A percentile compares a stretch with the other conserved stretches of the same genome.
These are phyloP conservation scores for Bruguiera gymnorhiza DNA, from an alignment of 345 rosid genomes.

Conservation along the genomic window DNA sequence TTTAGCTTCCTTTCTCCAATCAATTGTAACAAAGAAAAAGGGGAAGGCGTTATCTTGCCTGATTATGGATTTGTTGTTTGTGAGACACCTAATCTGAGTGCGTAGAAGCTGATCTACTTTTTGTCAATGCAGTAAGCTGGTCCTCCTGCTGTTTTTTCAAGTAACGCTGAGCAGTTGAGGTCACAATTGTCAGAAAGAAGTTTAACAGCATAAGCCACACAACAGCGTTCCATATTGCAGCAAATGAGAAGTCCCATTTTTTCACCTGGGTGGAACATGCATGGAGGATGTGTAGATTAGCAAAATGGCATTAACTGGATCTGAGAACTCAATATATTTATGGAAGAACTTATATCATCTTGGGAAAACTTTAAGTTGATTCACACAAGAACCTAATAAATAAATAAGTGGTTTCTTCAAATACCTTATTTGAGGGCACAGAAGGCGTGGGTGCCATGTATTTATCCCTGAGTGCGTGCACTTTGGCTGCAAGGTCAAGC, in stretches of 20 bases:
- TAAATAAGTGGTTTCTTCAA: not conserved
- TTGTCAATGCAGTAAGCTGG: conserved; percentile 43
- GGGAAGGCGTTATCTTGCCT: not conserved
- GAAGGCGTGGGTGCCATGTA: conserved; percentile 58
- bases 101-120: conserved; percentile 20
- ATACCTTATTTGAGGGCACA: conserved; percentile 61
- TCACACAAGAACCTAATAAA: not conserved
- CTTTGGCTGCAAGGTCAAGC: conserved; percentile 55
- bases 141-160: conserved; percentile 73
- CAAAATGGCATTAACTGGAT: not conserved
- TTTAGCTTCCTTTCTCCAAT: conserved; percentile 9
- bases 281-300: not conserved
- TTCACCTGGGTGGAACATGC: conserved; percentile 46
- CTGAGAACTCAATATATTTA: not conserved
- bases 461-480: conserved; percentile 58
- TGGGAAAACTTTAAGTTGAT: not conserved
- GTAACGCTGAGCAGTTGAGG: conserved; percentile 69
- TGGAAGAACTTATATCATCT: not conserved
- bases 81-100: conserved; percentile 37
- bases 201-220: conserved; percentile 97
- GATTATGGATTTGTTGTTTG: conserved; percentile 5
- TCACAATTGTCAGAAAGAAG: conserved; percentile 81
- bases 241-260: conserved; percentile 80
- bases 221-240: conserved; percentile 76
- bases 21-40: not conserved